A percentile compares a stretch with the other conserved stretches of the same genome.
These are phyloP conservation scores for Lactarius sp. DNA, from an alignment of 768 basidiomycete genomes.

Conservation along the genomic window DNA sequence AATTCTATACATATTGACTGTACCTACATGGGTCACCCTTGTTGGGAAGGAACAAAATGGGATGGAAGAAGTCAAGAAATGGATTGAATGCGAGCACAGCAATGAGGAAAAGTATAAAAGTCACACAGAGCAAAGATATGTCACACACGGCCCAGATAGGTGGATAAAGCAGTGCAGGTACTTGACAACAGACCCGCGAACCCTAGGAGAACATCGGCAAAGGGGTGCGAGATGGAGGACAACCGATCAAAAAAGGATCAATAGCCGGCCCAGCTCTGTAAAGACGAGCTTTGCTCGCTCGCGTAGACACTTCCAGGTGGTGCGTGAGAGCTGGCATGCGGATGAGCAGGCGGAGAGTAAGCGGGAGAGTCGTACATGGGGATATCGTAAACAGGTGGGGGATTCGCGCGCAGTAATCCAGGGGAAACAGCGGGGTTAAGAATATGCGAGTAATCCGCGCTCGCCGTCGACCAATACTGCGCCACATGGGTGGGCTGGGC, in stretches of 20 bases:
- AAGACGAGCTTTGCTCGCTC: slow-evolving; percentile 18
- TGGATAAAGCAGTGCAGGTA: slow-evolving; percentile 2
- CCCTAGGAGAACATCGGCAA: neutral
- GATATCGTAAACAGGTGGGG: slow-evolving; percentile 12
- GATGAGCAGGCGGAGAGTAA: neutral
- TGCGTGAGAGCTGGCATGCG: neutral
- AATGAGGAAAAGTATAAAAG: neutral
- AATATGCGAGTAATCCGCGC: slow-evolving; percentile 20
- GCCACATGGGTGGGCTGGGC: neutral
- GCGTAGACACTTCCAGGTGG: slow-evolving; percentile 7
- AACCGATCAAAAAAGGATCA: slow-evolving; percentile 11
- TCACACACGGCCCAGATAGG: slow-evolving; percentile 9
- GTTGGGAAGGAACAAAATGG: neutral
- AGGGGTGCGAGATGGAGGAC: neutral
- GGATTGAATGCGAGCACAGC: slow-evolving; percentile 2
- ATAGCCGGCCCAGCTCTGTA: slow-evolving; percentile 20
- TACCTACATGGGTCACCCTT: slow-evolving; percentile 16
- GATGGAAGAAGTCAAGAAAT: slow-evolving; percentile 1
- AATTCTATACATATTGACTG: slow-evolving; percentile 19
- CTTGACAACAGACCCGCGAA: slow-evolving; percentile 2
- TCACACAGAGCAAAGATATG: neutral
- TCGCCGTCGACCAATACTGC: slow-evolving; percentile 15
- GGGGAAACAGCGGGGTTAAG: slow-evolving; percentile 20
- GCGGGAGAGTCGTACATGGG: slow-evolving; percentile 2
- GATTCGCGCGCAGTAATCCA: slow-evolving; percentile 16